These are phyloP conservation scores for Gynandropsis gynandra DNA, from an alignment of 345 rosid species.

Conservation along the genomic window DNA sequence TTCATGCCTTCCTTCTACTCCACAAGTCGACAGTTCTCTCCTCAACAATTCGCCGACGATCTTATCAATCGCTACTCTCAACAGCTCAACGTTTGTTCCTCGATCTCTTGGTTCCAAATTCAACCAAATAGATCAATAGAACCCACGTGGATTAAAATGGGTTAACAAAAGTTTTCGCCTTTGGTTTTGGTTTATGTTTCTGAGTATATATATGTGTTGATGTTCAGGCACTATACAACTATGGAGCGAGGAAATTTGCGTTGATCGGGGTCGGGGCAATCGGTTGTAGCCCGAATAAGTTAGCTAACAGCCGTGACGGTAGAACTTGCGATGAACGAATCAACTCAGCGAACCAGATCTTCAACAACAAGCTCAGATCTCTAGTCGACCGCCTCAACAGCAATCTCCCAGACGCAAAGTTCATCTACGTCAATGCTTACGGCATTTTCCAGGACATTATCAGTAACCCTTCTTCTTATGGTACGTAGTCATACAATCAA, in stretches of 20 bases:
- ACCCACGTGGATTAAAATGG: too few species aligned
- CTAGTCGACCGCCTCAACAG: slow-evolving; percentile 46
- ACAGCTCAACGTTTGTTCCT: slow-evolving; percentile 47
- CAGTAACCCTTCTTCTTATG: slow-evolving; percentile 25
- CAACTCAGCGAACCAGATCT: slow-evolving; percentile 41
- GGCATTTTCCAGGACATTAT: slow-evolving; percentile 64
- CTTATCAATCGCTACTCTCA: slow-evolving; percentile 54
- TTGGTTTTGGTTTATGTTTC: too few species aligned
- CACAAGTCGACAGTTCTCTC: slow-evolving; percentile 45
- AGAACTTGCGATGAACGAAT: slow-evolving; percentile 36
- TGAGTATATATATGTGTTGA: not conserved
- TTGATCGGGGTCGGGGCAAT: slow-evolving; percentile 52
- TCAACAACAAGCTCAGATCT: slow-evolving; percentile 43
- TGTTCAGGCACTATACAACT: slow-evolving; percentile 39
- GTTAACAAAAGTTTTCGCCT: too few species aligned
- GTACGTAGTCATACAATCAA: slow-evolving; percentile 16
- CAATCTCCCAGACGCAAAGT: slow-evolving; percentile 39
- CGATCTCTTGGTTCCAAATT: too few species aligned
- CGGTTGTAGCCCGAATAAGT: slow-evolving; percentile 66
- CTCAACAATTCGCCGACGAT: slow-evolving; percentile 52
- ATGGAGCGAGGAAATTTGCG: slow-evolving; percentile 58
- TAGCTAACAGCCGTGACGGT: slow-evolving; percentile 28
- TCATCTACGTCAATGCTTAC: slow-evolving; percentile 40
- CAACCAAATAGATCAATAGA: too few species aligned
- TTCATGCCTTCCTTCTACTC: slow-evolving; percentile 74